These are phyloP conservation scores for Ophiostoma ips DNA, from an alignment of 2,329 filamentous ascomycete species.

Conservation along the genomic window DNA sequence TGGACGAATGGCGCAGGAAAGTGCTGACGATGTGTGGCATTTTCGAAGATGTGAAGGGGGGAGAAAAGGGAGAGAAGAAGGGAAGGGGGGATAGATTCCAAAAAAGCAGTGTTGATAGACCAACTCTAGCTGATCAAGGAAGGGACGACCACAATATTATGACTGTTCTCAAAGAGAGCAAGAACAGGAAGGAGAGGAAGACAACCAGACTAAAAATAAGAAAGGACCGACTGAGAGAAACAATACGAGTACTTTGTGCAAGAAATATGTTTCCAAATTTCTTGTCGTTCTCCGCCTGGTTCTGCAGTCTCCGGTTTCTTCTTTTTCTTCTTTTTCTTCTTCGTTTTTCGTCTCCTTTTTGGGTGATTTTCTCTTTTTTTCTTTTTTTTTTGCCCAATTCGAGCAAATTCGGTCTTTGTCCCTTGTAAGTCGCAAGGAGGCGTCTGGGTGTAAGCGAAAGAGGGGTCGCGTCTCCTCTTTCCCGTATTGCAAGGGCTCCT, in stretches of 20 bases:
- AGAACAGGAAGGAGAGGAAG: not conserved
- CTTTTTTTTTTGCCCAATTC: not conserved
- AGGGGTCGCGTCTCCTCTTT: not conserved
- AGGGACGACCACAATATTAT: no score
- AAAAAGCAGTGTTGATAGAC: no score
- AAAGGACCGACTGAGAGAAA: not conserved
- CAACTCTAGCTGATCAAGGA: no score
- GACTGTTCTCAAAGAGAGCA: not conserved
- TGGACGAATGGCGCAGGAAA: constrained; percentile 42
- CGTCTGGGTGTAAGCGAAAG: not conserved
- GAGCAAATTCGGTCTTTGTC: not conserved
- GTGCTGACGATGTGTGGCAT: constrained; percentile 46
- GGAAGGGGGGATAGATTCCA: not conserved
- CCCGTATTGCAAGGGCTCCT: not conserved
- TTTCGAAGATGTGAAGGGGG: constrained; percentile 2
- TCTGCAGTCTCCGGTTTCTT: not conserved
- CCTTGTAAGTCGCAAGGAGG: not conserved
- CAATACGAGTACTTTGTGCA: not conserved
- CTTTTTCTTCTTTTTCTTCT: not conserved
- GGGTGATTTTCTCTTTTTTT: no score
- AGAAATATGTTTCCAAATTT: not conserved
- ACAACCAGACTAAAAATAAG: not conserved
- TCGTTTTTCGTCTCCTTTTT: not conserved
- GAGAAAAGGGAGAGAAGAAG: not conserved
- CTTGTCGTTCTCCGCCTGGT: no score